Evolutionary conservation across 1,139 yeast species (phyloP).

Genomic region (Kurtzmaniella quercitrusa): DNA sequence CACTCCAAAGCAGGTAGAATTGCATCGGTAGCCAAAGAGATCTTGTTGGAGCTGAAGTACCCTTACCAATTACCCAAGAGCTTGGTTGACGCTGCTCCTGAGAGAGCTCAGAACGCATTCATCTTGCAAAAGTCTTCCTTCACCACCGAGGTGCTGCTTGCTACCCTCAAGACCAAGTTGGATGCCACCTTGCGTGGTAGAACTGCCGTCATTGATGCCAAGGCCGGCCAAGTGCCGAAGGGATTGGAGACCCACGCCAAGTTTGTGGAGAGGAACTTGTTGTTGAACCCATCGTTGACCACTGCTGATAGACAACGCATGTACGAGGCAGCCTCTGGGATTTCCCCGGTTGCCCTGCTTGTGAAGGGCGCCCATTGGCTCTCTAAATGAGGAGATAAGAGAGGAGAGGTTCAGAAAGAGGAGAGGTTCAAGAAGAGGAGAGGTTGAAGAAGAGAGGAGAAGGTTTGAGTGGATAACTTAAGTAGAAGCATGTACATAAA

Average conservation of each 20-base stretch:
- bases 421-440: background rate
- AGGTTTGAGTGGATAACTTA: too few relatives aligned
- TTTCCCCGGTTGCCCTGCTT: constrained; percentile 20
- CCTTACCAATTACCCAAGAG: constrained; percentile 40
- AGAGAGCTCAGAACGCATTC: constrained; percentile 22
- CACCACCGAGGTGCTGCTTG: constrained; percentile 20
- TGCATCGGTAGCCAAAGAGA: constrained; percentile 39
- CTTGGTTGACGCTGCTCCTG: constrained; percentile 22
- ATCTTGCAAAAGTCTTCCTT: constrained; percentile 31
- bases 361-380: constrained; percentile 34
- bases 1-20: constrained; percentile 28
- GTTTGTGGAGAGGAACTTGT: constrained; percentile 19
- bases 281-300: constrained; percentile 30
- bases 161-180: constrained; percentile 22
- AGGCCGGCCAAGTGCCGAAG: constrained; percentile 9
- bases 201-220: constrained; percentile 8
- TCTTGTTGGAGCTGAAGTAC: constrained; percentile 36
- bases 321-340: constrained; percentile 27
- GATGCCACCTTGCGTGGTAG: constrained; percentile 35
- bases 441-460: constrained; percentile 1
- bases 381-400: background rate
- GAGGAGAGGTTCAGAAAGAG: background rate
- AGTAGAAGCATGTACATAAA: constrained; percentile 5
- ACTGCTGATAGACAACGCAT: constrained; percentile 24
- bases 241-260: constrained; percentile 14